phyloP scores from a whole-genome alignment of 164 flowering plant genomes.

The Tetrastigma voinierianum region DNA sequence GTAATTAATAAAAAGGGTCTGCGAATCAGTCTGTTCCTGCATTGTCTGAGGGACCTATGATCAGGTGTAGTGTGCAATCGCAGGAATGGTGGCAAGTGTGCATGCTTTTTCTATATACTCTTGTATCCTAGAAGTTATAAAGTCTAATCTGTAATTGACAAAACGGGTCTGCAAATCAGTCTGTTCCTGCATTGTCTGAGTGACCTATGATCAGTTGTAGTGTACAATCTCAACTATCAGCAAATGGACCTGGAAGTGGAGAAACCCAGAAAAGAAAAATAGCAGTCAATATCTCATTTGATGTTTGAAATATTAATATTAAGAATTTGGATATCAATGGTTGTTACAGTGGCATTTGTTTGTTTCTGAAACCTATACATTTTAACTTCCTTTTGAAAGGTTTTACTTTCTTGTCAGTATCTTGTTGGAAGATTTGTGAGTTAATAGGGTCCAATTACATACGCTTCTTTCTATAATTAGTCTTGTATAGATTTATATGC shows the following conservation, averaged over 20 bases:
- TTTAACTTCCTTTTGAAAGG: no score
- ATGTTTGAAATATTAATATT: neutral
- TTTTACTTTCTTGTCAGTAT: no score
- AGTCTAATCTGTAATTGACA: neutral
- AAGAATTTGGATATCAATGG: neutral
- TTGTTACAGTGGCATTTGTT: neutral
- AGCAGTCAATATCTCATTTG: neutral
- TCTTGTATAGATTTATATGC: no score
- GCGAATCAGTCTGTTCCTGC: neutral
- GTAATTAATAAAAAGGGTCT: neutral
- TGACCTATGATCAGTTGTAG: neutral
- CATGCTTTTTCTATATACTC: no score
- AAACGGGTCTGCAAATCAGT: no score
- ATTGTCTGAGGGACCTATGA: neutral
- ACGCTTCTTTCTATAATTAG: no score
- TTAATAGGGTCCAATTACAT: no score
- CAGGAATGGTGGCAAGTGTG: slow-evolving; percentile 60
- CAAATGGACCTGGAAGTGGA: neutral
- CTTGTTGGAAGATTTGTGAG: no score
- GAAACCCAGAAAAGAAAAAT: neutral
- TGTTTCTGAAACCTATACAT: neutral
- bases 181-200: neutral
- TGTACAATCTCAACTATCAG: neutral
- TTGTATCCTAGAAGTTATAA: neutral
- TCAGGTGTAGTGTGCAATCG: no score